A percentile compares a stretch with the other conserved stretches of the same genome.
Conservation (phyloP, 176 grass and related monocot species). For the Eleusine coracana region DNA sequence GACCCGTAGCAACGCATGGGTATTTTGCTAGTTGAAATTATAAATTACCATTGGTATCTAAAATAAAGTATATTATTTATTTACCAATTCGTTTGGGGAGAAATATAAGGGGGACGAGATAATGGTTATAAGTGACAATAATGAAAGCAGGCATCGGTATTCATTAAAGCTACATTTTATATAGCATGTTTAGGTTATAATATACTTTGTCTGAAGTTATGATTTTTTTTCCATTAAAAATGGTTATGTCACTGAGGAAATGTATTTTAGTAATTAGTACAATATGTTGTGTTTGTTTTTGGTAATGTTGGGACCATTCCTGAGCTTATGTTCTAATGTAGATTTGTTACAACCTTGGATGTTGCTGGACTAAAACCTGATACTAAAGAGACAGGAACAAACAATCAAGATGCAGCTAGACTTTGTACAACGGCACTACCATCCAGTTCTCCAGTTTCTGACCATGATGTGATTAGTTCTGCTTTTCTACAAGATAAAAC, state of each 20-base stretch:
- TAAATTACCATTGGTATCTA: neutral
- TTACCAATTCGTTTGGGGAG: constrained; percentile 10
- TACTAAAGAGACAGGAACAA: constrained; percentile 39
- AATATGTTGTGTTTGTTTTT: constrained; percentile 28
- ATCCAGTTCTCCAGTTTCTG: constrained; percentile 43
- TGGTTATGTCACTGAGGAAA: neutral
- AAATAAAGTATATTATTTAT: constrained; percentile 14
- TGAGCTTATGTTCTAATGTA: constrained; percentile 47
- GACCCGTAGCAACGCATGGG: too few species aligned
- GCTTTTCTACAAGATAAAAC: constrained; percentile 38
- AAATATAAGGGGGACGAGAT: neutral
- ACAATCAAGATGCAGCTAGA: constrained; percentile 59
- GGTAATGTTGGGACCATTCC: neutral
- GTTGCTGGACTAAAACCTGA: constrained; percentile 75
- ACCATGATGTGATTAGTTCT: constrained; percentile 34
- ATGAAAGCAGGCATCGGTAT: neutral
- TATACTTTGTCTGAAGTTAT: neutral
- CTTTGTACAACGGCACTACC: constrained; percentile 69
- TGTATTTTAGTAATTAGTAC: constrained; percentile 1
- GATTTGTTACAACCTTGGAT: constrained; percentile 86
- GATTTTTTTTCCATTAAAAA: neutral
- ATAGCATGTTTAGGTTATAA: neutral
- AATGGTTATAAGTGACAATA: neutral
- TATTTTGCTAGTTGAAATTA: constrained; percentile 32
- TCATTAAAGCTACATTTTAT: neutral